These are phyloP conservation scores for Paecilomyces fulvus DNA, from an alignment of 2,329 filamentous ascomycete genomes.

Conservation along the genomic window DNA sequence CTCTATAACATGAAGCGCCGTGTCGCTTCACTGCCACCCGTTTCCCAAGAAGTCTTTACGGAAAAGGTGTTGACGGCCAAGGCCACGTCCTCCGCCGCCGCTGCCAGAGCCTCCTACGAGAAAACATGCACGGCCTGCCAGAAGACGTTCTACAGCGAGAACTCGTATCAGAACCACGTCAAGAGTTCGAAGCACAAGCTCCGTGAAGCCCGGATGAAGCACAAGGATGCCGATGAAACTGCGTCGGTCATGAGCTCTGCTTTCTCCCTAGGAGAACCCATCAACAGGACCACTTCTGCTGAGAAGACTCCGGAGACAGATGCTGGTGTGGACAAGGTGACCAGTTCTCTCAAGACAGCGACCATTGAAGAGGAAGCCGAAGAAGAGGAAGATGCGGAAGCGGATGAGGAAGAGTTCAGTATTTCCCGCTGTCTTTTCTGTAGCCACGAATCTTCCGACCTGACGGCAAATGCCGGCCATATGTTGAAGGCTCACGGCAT, in stretches of 20 bases:
- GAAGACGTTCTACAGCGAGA: conserved; percentile 94
- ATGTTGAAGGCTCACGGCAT: conserved; percentile 93
- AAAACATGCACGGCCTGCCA: conserved; percentile 72
- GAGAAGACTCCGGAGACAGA: conserved; percentile 55
- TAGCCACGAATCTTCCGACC: conserved; percentile 69
- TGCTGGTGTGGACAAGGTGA: conserved; percentile 67
- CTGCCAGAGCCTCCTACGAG: conserved; percentile 82
- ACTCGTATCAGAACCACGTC: conserved; percentile 88
- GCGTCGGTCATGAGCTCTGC: conserved; percentile 83
- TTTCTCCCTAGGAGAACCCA: conserved; percentile 79
- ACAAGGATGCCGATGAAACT: conserved; percentile 51
- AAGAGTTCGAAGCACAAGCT: conserved; percentile 82
- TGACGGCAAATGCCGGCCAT: conserved; percentile 70
- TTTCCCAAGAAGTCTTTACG: conserved; percentile 85
- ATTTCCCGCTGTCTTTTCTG: conserved; percentile 73
- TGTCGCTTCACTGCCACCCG: conserved; percentile 80
- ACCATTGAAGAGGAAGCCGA: conserved; percentile 45
- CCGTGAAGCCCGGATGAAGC: conserved; percentile 48
- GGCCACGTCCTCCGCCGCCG: conserved; percentile 72
- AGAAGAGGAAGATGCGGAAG: conserved; percentile 36
- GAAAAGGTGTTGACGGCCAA: conserved; percentile 93
- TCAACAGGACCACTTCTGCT: conserved; percentile 41
- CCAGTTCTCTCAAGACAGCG: conserved; percentile 67
- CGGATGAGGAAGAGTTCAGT: conserved; percentile 36
- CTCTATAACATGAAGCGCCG: conserved; percentile 95